Percentiles rank a stretch among this genome's conserved stretches.
Evolutionary conservation across 306 rosid species (phyloP).

Genomic region (Begonia loranthoides): DNA sequence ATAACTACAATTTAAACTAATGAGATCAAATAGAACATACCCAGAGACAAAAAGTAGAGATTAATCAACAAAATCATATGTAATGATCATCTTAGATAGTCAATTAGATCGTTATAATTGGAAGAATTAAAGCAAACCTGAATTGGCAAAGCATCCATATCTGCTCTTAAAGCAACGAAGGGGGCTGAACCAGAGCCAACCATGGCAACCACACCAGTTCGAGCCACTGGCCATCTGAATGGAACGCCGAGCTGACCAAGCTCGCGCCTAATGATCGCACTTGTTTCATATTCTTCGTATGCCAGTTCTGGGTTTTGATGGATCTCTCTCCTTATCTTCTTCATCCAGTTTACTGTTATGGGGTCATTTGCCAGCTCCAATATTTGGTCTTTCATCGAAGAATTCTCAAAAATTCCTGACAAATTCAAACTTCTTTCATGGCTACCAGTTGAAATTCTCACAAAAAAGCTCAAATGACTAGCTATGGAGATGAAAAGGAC

Average conservation of each 20-base stretch:
- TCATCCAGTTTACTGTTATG: slow-evolving; percentile 48
- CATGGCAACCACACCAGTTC: slow-evolving; percentile 62
- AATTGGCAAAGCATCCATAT: slow-evolving; percentile 92
- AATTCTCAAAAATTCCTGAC: background rate
- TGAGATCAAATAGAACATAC: too few relatives aligned
- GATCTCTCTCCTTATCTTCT: slow-evolving; percentile 50
- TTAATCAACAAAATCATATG: too few relatives aligned
- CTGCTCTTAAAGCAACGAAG: slow-evolving; percentile 80
- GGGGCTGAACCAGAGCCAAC: slow-evolving; percentile 77
- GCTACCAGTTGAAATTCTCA: slow-evolving; percentile 9
- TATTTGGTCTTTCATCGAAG: slow-evolving; percentile 24
- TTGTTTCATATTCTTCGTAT: slow-evolving; percentile 57
- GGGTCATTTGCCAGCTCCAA: slow-evolving; percentile 41
- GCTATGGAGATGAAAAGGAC: slow-evolving; percentile 14
- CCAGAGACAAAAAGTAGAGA: too few relatives aligned
- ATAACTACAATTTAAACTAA: too few relatives aligned
- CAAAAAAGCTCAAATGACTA: slow-evolving; percentile 19
- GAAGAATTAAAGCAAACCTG: slow-evolving; percentile 28
- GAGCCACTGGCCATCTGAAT: slow-evolving; percentile 75
- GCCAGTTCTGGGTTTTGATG: slow-evolving; percentile 82
- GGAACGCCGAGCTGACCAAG: slow-evolving; percentile 44
- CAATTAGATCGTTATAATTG: too few relatives aligned
- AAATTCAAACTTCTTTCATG: slow-evolving; percentile 6
- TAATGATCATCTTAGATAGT: too few relatives aligned
- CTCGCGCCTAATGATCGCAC: slow-evolving; percentile 52